Evolutionary conservation across 2,329 filamentous ascomycete species (phyloP).

Genomic region (Fusarium annulatum): DNA sequence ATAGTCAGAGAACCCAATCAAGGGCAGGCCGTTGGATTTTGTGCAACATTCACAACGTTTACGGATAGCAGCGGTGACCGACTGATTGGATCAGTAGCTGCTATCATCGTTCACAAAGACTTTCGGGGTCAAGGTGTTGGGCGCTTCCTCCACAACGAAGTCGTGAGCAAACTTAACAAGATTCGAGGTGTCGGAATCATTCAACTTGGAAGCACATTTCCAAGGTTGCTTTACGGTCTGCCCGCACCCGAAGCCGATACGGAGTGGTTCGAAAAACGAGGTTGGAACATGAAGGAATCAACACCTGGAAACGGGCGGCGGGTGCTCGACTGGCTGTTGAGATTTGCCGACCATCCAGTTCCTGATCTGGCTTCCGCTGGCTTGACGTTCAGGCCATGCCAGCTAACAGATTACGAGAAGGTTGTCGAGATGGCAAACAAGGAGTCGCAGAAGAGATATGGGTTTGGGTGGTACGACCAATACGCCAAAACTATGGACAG

Average conservation of each 20-base stretch:
- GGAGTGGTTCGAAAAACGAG: slow-evolving; percentile 65
- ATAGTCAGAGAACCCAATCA: slow-evolving; percentile 61
- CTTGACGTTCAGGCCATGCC: slow-evolving; percentile 59
- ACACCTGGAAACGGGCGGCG: slow-evolving; percentile 60
- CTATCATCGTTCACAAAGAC: slow-evolving; percentile 62
- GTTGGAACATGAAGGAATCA: slow-evolving; percentile 62
- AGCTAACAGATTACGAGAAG: slow-evolving; percentile 56
- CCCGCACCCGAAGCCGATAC: slow-evolving; percentile 56
- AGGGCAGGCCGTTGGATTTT: slow-evolving; percentile 63
- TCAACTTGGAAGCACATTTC: slow-evolving; percentile 69
- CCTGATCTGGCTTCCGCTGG: slow-evolving; percentile 54
- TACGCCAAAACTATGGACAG: slow-evolving; percentile 64
- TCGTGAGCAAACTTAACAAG: slow-evolving; percentile 59
- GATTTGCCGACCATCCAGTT: slow-evolving; percentile 61
- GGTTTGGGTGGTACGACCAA: slow-evolving; percentile 70
- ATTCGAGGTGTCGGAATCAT: slow-evolving; percentile 64
- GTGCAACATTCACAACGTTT: slow-evolving; percentile 69
- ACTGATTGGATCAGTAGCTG: slow-evolving; percentile 66
- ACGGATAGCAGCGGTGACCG: slow-evolving; percentile 63
- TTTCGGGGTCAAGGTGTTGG: slow-evolving; percentile 64
- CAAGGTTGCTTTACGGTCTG: slow-evolving; percentile 66
- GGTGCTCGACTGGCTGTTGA: slow-evolving; percentile 65
- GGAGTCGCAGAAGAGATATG: slow-evolving; percentile 58
- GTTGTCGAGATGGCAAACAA: slow-evolving; percentile 63
- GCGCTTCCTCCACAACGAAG: slow-evolving; percentile 63